Evolutionary conservation across 352 stramenopile genomes (phyloP), one percentile per base, ranked within the genome.

Genomic region (Globisporangium nagaii): DNA sequence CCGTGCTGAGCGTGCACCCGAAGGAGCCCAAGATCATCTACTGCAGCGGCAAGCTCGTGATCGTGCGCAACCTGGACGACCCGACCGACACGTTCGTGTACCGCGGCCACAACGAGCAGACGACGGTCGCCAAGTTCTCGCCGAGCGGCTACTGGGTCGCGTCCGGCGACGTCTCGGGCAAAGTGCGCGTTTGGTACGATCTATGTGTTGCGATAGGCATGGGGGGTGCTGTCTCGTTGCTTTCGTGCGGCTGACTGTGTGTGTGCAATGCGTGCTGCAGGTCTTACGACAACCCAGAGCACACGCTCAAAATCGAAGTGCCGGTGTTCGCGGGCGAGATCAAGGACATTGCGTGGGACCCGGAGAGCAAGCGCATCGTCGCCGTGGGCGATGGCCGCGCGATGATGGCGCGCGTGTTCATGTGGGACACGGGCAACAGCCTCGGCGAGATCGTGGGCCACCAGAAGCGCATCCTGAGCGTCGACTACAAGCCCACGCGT

Each of bases 391-490:
- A 97, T 44, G 88, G 87, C 4, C 79, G 89, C 43, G 65, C 75
- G 13, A 45, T 91, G 25, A 86, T 90, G 73, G 78, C 79, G 22
- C 81, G 81, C 32, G 81, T 93, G 50, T 97, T 99, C 70, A 95
- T 96, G 76, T 99, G 96, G 94, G 97, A 99, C 70, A 98, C 94
- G 2, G 97, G 95, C 49, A 98, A 97, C 64, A 97, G 70, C 46
- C 80, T 97, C 28, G 96, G 97, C 31, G 89, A 98, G 63, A 93
- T 99, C 60, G 80, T 90, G 27, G 90, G 92, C 42, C 95, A 98
- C 78, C 74, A 89, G 45, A 98, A 98, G 74, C 84, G 88, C 53
- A 97, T 96, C 28, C 69, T 94, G 28, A 95, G 86, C 37, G 79
- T 95, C 42, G 88, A 95, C 45, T 98, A 98, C 74, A 93, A 96